These are phyloP conservation scores for Hericium rajendrae DNA, from an alignment of 768 basidiomycete species.

Conservation along the genomic window DNA sequence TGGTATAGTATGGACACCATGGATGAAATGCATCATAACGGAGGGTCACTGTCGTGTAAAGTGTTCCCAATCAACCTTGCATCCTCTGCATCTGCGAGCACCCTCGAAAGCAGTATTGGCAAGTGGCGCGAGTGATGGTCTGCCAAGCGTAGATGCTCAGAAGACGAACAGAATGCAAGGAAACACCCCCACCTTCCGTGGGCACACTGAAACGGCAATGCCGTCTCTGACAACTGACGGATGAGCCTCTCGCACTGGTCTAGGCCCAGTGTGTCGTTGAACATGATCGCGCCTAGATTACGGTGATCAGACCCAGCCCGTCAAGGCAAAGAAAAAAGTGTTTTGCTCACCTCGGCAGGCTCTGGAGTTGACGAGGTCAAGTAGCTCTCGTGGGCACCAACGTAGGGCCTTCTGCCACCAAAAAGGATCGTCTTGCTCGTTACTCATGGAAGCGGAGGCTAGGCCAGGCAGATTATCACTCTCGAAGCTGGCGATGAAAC, in stretches of 20 bases:
- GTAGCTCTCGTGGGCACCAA: conserved; percentile 72
- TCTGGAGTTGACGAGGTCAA: conserved; percentile 87
- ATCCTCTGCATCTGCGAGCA: neutral
- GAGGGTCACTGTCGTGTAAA: neutral
- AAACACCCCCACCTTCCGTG: conserved; percentile 63
- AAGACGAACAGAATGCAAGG: neutral
- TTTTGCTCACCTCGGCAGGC: conserved; percentile 76
- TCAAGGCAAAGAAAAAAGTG: neutral
- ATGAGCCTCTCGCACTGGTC: conserved; percentile 69
- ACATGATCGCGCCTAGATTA: conserved; percentile 86
- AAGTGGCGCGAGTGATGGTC: conserved; percentile 50
- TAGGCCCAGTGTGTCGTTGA: conserved; percentile 68
- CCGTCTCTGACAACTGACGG: conserved; percentile 53
- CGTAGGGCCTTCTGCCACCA: conserved; percentile 66
- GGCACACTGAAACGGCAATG: conserved; percentile 91
- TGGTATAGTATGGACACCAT: too few relatives aligned
- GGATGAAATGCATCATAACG: too few relatives aligned
- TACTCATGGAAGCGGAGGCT: conserved; percentile 7
- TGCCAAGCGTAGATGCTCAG: conserved; percentile 8
- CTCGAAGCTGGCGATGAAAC: conserved; percentile 55
- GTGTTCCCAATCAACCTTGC: neutral
- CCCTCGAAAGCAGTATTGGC: conserved; percentile 17
- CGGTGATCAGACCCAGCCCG: neutral
- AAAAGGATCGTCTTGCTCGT: conserved; percentile 1
- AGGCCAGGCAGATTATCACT: conserved; percentile 25